These are phyloP conservation scores for Metrosideros polymorpha DNA, from an alignment of 441 rosid species.

Conservation along the genomic window DNA sequence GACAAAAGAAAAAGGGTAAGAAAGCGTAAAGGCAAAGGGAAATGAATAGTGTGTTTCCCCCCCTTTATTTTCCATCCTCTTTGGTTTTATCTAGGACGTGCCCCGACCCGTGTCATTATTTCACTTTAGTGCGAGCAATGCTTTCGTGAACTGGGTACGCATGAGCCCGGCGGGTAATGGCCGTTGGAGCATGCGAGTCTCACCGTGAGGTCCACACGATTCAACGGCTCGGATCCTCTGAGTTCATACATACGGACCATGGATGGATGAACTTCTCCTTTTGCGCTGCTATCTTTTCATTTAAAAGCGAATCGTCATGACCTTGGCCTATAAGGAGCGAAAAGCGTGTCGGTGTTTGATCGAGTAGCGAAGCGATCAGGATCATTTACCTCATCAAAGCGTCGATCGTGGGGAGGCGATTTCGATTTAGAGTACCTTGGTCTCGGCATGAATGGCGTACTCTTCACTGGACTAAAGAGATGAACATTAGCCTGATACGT, in stretches of 20 bases:
- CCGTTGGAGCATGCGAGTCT: background rate
- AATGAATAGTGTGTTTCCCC: background rate
- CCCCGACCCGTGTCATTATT: background rate
- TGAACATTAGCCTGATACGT: background rate
- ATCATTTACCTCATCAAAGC: background rate
- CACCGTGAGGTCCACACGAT: background rate
- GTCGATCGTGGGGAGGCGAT: background rate
- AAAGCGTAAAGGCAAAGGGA: background rate
- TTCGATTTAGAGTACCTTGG: background rate
- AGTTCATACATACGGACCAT: background rate
- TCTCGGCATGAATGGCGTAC: background rate
- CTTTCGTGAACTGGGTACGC: background rate
- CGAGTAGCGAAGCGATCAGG: accelerated
- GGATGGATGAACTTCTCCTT: background rate
- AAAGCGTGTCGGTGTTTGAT: background rate
- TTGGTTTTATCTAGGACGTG: background rate
- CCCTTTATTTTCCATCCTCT: background rate
- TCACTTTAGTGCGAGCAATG: background rate
- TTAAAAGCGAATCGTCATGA: background rate
- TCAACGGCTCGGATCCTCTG: background rate
- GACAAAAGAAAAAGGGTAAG: background rate
- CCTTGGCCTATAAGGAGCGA: background rate
- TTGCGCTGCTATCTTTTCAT: background rate
- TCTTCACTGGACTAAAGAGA: background rate
- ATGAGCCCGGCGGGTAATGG: background rate